Evolutionary conservation across 768 basidiomycete species (phyloP).

Genomic region (Lyophyllum decastes): DNA sequence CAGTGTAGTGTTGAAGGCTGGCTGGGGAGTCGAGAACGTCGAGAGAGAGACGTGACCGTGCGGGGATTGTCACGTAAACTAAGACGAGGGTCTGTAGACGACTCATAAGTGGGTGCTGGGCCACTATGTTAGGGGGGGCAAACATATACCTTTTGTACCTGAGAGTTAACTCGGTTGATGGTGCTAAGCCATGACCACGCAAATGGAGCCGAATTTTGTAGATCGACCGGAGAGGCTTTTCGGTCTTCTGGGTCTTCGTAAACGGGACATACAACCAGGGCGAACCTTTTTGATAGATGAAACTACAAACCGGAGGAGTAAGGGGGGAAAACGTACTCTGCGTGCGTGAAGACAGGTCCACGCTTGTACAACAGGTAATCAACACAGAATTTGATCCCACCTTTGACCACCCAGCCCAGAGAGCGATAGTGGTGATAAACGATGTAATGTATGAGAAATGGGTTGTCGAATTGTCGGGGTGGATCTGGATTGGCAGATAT

Average conservation of each 20-base stretch:
- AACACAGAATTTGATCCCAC: slow-evolving; percentile 95
- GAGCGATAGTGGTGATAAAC: slow-evolving; percentile 95
- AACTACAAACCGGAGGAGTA: neutral
- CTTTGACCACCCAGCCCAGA: slow-evolving; percentile 95
- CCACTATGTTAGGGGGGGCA: neutral
- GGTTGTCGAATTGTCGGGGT: slow-evolving; percentile 76
- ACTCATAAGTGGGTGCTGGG: neutral
- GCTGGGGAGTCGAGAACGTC: slow-evolving; percentile 67
- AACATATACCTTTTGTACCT: slow-evolving; percentile 85
- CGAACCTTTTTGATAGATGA: slow-evolving; percentile 59
- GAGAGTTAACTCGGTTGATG: slow-evolving; percentile 93
- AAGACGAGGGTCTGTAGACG: slow-evolving; percentile 78
- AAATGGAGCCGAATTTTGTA: slow-evolving; percentile 71
- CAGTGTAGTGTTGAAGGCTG: slow-evolving; percentile 72
- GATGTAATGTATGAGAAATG: slow-evolving; percentile 87
- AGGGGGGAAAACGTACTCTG: slow-evolving; percentile 65
- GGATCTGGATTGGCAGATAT: slow-evolving; percentile 27
- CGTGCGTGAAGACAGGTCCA: slow-evolving; percentile 93
- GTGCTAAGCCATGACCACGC: slow-evolving; percentile 97
- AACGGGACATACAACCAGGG: slow-evolving; percentile 85
- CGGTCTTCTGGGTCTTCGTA: slow-evolving; percentile 84
- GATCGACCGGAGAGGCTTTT: slow-evolving; percentile 57
- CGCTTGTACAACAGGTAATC: slow-evolving; percentile 94
- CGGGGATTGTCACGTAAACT: slow-evolving; percentile 91
- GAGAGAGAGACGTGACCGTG: slow-evolving; percentile 54